Evolutionary conservation across 495 filamentous ascomycete species (phyloP).

Genomic region (Penicillium roqueforti): DNA sequence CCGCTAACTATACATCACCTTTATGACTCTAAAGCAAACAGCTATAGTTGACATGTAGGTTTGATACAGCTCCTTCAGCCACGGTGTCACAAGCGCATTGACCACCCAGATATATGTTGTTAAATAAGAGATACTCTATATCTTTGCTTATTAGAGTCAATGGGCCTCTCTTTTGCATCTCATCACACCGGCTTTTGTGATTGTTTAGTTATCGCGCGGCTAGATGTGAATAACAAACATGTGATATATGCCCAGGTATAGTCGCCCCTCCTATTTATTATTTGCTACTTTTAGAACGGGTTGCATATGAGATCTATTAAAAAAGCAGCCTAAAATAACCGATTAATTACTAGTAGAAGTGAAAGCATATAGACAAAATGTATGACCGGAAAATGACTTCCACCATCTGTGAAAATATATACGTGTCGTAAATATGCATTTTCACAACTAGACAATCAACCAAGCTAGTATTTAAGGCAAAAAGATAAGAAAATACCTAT

Average conservation of each 20-base stretch:
- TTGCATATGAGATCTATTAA: not conserved
- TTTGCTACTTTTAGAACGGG: not conserved
- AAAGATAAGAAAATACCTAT: not conserved
- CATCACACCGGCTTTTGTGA: not conserved
- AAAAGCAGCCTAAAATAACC: not conserved
- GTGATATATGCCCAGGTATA: not conserved
- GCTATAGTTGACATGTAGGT: not conserved
- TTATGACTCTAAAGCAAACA: not conserved
- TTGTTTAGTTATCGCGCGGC: not conserved
- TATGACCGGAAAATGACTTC: not conserved
- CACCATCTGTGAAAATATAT: not conserved
- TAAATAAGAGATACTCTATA: not conserved
- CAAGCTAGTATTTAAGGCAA: not conserved
- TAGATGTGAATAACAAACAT: not conserved
- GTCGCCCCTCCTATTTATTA: not conserved
- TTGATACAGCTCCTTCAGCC: constrained; percentile 3
- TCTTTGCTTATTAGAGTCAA: not conserved
- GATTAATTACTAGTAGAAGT: not conserved
- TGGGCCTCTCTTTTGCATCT: not conserved
- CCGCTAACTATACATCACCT: not conserved
- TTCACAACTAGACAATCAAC: not conserved
- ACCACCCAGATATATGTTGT: not conserved
- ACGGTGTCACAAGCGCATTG: constrained; percentile 1
- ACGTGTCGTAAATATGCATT: not conserved
- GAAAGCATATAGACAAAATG: not conserved